phyloP scores from a whole-genome alignment of 2,329 filamentous ascomycete species.

The Hypoxylon sp. region DNA sequence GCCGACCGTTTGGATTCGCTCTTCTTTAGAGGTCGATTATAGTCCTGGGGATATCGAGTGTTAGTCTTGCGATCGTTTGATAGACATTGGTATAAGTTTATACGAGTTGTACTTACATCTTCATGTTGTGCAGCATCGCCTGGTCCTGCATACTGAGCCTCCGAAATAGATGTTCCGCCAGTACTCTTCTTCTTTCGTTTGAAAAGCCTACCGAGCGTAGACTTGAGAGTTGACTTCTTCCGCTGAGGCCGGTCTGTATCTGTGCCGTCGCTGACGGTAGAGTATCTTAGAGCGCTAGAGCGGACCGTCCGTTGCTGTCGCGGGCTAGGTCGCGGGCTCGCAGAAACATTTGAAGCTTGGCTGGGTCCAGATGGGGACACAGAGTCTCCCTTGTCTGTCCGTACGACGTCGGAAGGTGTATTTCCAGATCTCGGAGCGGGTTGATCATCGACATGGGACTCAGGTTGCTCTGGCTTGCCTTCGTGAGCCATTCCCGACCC shows the following conservation, averaged over 20 bases:
- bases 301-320: slow-evolving; percentile 55
- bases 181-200: slow-evolving; percentile 67
- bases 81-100: slow-evolving; percentile 9
- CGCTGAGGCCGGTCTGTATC: slow-evolving; percentile 59
- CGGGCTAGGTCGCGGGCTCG: slow-evolving; percentile 51
- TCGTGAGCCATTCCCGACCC: slow-evolving; percentile 56
- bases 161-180: slow-evolving; percentile 51
- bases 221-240: slow-evolving; percentile 70
- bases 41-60: slow-evolving; percentile 52
- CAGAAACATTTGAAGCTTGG: slow-evolving; percentile 47
- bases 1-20: slow-evolving; percentile 66
- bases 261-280: slow-evolving; percentile 61
- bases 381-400: slow-evolving; percentile 44
- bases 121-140: slow-evolving; percentile 57
- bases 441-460: slow-evolving; percentile 40
- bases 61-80: slow-evolving; percentile 10
- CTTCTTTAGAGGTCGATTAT: slow-evolving; percentile 53
- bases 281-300: slow-evolving; percentile 61
- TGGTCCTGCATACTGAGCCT: slow-evolving; percentile 48
- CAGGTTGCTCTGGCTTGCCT: slow-evolving; percentile 44
- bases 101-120: slow-evolving; percentile 60
- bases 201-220: slow-evolving; percentile 70
- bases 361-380: slow-evolving; percentile 46
- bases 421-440: slow-evolving; percentile 43
- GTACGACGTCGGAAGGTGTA: slow-evolving; percentile 40